These are phyloP conservation scores for Colletotrichum higginsianum DNA, from an alignment of 2,329 filamentous ascomycete species.

Conservation along the genomic window DNA sequence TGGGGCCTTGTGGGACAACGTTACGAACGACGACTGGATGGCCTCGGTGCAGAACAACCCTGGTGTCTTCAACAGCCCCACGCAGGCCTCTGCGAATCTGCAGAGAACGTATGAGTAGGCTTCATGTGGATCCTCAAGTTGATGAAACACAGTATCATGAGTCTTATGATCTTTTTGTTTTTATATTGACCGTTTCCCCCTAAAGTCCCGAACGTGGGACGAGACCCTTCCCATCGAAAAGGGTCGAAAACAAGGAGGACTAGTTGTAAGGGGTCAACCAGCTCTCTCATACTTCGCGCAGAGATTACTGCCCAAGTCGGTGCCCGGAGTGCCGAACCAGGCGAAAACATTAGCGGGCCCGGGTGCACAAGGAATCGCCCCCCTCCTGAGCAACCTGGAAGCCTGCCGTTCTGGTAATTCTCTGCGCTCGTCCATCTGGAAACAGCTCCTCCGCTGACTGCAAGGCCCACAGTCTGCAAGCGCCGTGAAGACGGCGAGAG, in stretches of 20 bases:
- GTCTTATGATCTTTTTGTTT: no score
- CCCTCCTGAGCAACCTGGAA: background rate
- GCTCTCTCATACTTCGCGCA: background rate
- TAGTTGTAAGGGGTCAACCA: background rate
- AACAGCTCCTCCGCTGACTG: background rate
- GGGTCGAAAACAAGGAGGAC: no score
- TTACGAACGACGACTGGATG: conserved; percentile 33
- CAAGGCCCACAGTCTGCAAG: background rate
- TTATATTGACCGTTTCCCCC: no score
- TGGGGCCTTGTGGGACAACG: conserved; percentile 32
- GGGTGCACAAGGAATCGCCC: background rate
- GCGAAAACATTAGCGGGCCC: no score
- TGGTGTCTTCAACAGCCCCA: conserved; percentile 20
- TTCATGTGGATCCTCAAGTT: background rate
- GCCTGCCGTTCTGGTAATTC: background rate
- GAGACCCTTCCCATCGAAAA: background rate
- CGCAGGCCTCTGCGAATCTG: conserved; percentile 13
- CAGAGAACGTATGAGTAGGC: conserved; percentile 30
- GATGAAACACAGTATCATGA: background rate
- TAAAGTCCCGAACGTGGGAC: background rate
- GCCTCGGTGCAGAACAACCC: conserved; percentile 26
- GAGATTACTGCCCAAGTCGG: background rate
- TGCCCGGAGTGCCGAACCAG: background rate
- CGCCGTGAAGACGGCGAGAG: background rate
- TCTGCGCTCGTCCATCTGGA: background rate